These are phyloP conservation scores for Avena insularis DNA, from an alignment of 176 grass and related monocot species.

Conservation along the genomic window DNA sequence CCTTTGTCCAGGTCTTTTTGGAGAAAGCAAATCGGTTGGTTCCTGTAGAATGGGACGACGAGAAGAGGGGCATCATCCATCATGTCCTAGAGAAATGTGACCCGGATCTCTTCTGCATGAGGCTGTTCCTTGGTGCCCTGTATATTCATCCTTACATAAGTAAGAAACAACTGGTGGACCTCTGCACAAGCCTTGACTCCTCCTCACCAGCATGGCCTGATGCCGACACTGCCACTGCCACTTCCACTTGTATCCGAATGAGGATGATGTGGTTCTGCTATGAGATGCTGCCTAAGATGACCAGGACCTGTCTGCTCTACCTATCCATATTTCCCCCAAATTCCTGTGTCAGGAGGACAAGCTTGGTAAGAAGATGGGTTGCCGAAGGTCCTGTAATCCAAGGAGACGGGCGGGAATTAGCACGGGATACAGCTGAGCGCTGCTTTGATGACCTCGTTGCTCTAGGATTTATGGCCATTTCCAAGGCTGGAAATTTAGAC, in stretches of 20 bases:
- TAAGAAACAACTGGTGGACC: background rate
- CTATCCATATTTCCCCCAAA: slow-evolving; percentile 8
- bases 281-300: background rate
- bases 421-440: too few relatives aligned
- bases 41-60: background rate
- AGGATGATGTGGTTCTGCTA: slow-evolving; percentile 7
- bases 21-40: background rate
- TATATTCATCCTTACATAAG: background rate
- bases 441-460: too few relatives aligned
- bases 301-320: slow-evolving; percentile 34
- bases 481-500: too few relatives aligned
- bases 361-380: slow-evolving; percentile 24
- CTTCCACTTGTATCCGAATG: background rate
- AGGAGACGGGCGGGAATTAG: too few relatives aligned
- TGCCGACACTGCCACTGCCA: background rate
- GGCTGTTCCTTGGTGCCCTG: slow-evolving; percentile 4
- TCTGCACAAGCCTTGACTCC: background rate
- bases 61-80: background rate
- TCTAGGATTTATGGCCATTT: too few relatives aligned
- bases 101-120: slow-evolving; percentile 13
- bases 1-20: background rate
- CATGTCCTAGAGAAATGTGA: background rate
- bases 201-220: accelerated
- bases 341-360: background rate
- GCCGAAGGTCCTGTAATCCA: too few relatives aligned